Evolutionary conservation across 179 eudicot genomes (phyloP).

Genomic region (Beta corolliflora): DNA sequence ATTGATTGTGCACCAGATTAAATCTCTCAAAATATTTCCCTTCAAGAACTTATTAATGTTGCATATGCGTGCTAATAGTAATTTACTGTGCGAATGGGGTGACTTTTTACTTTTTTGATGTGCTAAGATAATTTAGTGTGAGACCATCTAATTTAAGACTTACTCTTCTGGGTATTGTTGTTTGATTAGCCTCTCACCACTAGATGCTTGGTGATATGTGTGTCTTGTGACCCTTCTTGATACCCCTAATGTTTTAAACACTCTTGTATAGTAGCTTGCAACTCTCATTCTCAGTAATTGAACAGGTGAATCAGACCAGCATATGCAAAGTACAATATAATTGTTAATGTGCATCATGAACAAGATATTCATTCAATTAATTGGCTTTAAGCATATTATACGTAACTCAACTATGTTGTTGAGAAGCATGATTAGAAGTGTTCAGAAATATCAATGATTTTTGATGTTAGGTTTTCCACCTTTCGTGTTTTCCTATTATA

Average conservation of each 20-base stretch:
- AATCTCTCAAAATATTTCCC: constrained; percentile 8
- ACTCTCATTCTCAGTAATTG: neutral
- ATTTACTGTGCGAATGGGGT: no score
- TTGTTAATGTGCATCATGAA: neutral
- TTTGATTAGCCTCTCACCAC: neutral
- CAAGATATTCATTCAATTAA: no score
- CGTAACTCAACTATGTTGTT: no score
- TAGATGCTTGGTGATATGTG: neutral
- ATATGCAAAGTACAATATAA: neutral
- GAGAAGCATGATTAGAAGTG: no score
- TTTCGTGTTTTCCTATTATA: no score
- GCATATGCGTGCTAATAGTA: neutral
- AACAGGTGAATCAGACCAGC: neutral
- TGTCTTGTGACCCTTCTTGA: constrained; percentile 1
- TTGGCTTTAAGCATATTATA: no score
- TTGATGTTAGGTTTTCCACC: no score
- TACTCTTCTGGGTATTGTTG: neutral
- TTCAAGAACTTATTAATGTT: constrained; percentile 12
- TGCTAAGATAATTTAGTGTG: no score
- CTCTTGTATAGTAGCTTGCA: neutral
- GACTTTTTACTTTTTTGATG: no score
- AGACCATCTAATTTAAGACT: no score
- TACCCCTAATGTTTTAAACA: neutral
- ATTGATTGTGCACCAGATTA: constrained; percentile 3
- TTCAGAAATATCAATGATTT: no score